Conservation (phyloP, 306 rosid genomes). For the Prunus mume region DNA sequence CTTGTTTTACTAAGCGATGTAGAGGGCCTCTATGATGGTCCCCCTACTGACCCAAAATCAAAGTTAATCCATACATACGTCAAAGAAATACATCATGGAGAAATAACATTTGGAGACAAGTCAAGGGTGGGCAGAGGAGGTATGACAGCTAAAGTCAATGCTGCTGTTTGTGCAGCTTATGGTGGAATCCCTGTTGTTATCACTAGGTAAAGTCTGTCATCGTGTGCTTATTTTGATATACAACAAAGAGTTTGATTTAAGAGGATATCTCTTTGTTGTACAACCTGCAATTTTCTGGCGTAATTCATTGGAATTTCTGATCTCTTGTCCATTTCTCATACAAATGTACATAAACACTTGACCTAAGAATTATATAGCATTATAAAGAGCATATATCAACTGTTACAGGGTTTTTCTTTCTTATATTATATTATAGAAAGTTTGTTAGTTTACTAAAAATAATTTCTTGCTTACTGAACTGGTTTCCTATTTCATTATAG, state of each 20-base stretch:
- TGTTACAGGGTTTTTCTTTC: not conserved
- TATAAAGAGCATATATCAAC: not conserved
- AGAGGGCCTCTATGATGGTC: constrained; percentile 86
- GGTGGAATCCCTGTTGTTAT: constrained; percentile 84
- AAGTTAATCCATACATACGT: constrained; percentile 74
- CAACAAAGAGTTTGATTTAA: not conserved
- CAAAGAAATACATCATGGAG: constrained; percentile 66
- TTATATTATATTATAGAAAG: not conserved
- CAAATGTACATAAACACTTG: too few species aligned
- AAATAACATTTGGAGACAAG: constrained; percentile 85
- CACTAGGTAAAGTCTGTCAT: constrained; percentile 55
- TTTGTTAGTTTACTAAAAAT: not conserved
- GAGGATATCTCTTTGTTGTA: not conserved
- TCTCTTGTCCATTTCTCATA: too few species aligned
- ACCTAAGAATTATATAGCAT: too few species aligned
- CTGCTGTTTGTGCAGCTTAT: constrained; percentile 70
- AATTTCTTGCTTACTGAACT: constrained; percentile 25
- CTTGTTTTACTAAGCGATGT: constrained; percentile 86
- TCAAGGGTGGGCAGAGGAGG: constrained; percentile 89
- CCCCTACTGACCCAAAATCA: constrained; percentile 76
- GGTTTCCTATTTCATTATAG: constrained; percentile 32
- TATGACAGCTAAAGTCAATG: constrained; percentile 89
- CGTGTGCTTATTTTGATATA: not conserved
- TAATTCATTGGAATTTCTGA: too few species aligned
- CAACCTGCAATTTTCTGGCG: not conserved